Percentiles rank a stretch among this genome's conserved stretches.
Evolutionary conservation across 2,329 filamentous ascomycete genomes (phyloP).

Genomic region (Elsinoe necatrix): DNA sequence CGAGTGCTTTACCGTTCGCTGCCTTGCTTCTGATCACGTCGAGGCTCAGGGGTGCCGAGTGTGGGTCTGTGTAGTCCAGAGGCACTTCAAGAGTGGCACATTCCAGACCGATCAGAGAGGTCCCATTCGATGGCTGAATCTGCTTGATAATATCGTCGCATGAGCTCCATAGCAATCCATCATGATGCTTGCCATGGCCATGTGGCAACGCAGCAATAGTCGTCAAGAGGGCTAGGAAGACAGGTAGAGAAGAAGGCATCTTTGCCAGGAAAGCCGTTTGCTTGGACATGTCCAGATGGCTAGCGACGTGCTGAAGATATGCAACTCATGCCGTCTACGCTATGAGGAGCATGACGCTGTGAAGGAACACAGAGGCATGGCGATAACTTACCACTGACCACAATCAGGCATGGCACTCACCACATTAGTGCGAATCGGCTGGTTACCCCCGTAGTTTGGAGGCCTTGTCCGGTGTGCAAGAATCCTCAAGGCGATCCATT

Average conservation of each 20-base stretch:
- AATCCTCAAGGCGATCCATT: not conserved
- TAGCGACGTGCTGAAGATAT: not conserved
- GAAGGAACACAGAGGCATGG: not conserved
- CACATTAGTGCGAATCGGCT: not conserved
- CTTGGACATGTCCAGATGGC: not conserved
- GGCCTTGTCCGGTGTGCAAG: not conserved
- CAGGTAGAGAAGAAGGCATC: not conserved
- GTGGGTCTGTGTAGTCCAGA: conserved; percentile 32
- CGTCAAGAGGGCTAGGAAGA: not conserved
- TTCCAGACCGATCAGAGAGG: conserved; percentile 36
- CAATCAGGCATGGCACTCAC: not conserved
- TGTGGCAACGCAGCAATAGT: not conserved
- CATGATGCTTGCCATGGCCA: not conserved
- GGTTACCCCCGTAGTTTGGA: not conserved
- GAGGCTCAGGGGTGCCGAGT: conserved; percentile 29
- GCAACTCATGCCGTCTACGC: not conserved
- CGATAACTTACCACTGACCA: not conserved
- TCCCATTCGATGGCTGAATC: not conserved
- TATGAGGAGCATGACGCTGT: not conserved
- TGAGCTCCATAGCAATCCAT: not conserved
- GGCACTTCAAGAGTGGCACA: conserved; percentile 43
- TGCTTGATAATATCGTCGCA: not conserved
- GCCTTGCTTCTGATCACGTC: conserved; percentile 41
- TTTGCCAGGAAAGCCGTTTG: not conserved
- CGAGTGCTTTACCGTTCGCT: conserved; percentile 34